Percentiles rank a stretch among this genome's conserved stretches.
phyloP scores from a whole-genome alignment of 2,329 filamentous ascomycete genomes.

The Pseudocercospora pini-densiflorae region DNA sequence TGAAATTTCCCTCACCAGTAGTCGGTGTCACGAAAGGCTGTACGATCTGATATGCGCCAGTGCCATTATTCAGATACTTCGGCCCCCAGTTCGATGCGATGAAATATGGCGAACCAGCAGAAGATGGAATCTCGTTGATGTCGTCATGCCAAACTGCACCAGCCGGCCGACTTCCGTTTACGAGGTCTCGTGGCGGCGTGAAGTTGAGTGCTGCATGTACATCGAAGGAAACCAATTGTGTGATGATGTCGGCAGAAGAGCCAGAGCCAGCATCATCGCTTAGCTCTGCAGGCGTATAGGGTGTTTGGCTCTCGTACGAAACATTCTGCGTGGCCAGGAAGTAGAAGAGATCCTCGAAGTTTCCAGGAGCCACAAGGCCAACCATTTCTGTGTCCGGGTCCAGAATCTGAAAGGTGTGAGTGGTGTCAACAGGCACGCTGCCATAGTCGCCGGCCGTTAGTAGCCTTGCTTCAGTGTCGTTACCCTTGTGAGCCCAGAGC shows the following conservation, averaged over 20 bases:
- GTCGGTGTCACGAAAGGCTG: constrained; percentile 49
- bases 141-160: constrained; percentile 40
- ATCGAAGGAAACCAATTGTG: constrained; percentile 48
- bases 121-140: constrained; percentile 40
- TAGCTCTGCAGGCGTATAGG: constrained; percentile 44
- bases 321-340: constrained; percentile 44
- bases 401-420: constrained; percentile 54
- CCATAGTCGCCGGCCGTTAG: constrained; percentile 54
- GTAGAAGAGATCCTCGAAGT: constrained; percentile 51
- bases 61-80: constrained; percentile 50
- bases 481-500: constrained; percentile 49
- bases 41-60: constrained; percentile 51
- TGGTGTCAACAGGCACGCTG: constrained; percentile 51
- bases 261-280: constrained; percentile 35
- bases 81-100: constrained; percentile 52
- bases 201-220: constrained; percentile 51
- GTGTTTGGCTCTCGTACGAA: constrained; percentile 42
- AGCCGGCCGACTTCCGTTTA: constrained; percentile 48
- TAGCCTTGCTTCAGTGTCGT: constrained; percentile 43
- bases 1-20: constrained; percentile 50
- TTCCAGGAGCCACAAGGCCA: constrained; percentile 53
- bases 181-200: constrained; percentile 45
- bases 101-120: constrained; percentile 31
- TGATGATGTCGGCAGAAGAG: constrained; percentile 41
- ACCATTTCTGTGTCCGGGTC: constrained; percentile 55